These are phyloP conservation scores for Auxenochlorella pyrenoidosa DNA, from an alignment of 139 green algal species.

Conservation along the genomic window DNA sequence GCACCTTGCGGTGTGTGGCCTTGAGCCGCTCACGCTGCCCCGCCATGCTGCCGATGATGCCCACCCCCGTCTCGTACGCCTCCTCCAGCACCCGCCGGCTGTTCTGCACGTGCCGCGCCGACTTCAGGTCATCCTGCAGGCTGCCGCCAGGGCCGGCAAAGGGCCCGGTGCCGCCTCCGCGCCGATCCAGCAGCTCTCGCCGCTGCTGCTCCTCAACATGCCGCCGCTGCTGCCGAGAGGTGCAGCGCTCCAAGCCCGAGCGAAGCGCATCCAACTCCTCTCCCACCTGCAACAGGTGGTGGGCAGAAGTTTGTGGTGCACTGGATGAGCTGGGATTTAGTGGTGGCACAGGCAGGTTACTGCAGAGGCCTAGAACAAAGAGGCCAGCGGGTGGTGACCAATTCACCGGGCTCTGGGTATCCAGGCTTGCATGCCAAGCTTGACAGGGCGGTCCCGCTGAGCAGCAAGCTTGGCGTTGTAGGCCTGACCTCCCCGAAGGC, in stretches of 20 bases:
- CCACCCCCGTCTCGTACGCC: slow-evolving; percentile 76
- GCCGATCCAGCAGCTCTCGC: slow-evolving; percentile 74
- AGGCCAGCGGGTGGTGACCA: too few species aligned
- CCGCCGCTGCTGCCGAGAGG: slow-evolving; percentile 39
- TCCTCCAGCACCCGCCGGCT: slow-evolving; percentile 80
- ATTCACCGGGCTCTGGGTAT: too few species aligned
- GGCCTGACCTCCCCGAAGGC: not conserved
- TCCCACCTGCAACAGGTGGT: slow-evolving; percentile 36
- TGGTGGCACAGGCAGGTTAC: too few species aligned
- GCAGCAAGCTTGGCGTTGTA: not conserved
- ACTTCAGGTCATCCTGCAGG: slow-evolving; percentile 67
- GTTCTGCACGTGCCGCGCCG: slow-evolving; percentile 59
- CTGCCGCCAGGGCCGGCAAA: not conserved
- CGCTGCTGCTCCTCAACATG: slow-evolving; percentile 66
- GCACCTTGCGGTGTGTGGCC: slow-evolving; percentile 80
- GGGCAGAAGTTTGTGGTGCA: too few species aligned
- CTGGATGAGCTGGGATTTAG: too few species aligned
- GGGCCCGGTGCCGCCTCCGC: slow-evolving; percentile 26
- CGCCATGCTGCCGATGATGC: slow-evolving; percentile 80
- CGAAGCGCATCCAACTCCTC: slow-evolving; percentile 79
- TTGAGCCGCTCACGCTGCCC: slow-evolving; percentile 85
- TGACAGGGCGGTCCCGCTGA: not conserved
- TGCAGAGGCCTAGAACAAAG: too few species aligned
- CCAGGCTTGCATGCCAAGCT: too few species aligned
- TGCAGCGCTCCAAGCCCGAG: slow-evolving; percentile 52